These are phyloP conservation scores for Maudiozyma serrabonitensis DNA, from an alignment of 805 yeast genomes.

Conservation along the genomic window DNA sequence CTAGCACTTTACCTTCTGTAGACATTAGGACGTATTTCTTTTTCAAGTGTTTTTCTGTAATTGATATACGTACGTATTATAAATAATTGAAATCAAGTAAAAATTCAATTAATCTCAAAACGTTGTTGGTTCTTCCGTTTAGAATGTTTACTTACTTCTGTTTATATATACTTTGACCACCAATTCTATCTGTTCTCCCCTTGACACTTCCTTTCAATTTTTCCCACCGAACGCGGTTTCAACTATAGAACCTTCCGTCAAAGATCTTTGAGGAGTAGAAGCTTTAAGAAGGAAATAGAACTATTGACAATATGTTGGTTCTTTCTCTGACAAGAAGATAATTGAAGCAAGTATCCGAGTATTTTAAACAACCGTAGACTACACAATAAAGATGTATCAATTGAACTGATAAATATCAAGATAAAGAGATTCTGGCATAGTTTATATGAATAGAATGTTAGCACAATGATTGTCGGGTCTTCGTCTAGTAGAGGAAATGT, in stretches of 20 bases:
- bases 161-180: no score
- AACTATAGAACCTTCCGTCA: not conserved
- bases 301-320: not conserved
- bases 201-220: not conserved
- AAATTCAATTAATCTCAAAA: not conserved
- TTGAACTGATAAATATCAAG: no score
- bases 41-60: not conserved
- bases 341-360: no score
- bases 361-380: no score
- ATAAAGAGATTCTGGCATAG: no score
- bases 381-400: no score
- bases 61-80: not conserved
- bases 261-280: not conserved
- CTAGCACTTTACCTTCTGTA: conserved; percentile 9
- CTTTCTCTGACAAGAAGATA: no score
- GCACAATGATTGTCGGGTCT: no score
- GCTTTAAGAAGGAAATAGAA: not conserved
- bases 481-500: no score
- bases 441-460: no score
- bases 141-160: no score
- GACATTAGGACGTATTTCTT: not conserved
- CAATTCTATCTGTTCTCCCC: not conserved
- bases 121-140: no score
- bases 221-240: not conserved
- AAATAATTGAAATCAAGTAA: not conserved